Evolutionary conservation across 169 alveolate species (phyloP).

Genomic region (Plasmodium reichenowi): DNA sequence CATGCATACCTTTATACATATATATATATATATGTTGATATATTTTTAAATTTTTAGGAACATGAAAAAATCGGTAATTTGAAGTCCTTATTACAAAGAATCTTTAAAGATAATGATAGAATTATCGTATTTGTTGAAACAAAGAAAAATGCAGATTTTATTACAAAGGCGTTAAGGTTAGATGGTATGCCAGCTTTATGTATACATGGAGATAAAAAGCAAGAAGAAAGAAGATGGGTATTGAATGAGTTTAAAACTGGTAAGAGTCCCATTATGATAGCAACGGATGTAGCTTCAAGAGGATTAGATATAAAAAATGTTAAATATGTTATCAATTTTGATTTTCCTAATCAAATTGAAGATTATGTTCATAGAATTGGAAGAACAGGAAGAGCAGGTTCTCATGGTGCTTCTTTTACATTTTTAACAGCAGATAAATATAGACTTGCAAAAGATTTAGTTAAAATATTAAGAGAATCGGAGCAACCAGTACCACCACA

Average conservation of each 20-base stretch:
- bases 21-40: slow-evolving; percentile 20
- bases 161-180: slow-evolving; percentile 90
- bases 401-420: slow-evolving; percentile 93
- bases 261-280: slow-evolving; percentile 95
- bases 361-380: slow-evolving; percentile 99
- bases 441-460: slow-evolving; percentile 94
- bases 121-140: slow-evolving; percentile 80
- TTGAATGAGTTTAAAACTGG: slow-evolving; percentile 96
- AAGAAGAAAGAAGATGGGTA: slow-evolving; percentile 94
- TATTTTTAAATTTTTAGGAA: slow-evolving; percentile 33
- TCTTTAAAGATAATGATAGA: slow-evolving; percentile 62
- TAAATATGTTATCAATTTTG: slow-evolving; percentile 97
- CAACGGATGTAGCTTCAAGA: slow-evolving; percentile 99
- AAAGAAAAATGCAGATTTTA: slow-evolving; percentile 88
- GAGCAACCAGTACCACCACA: slow-evolving; percentile 93
- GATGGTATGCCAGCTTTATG: slow-evolving; percentile 96
- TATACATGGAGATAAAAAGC: slow-evolving; percentile 98
- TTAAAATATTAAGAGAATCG: slow-evolving; percentile 94
- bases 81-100: slow-evolving; percentile 53
- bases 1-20: background rate
- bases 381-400: slow-evolving; percentile 97
- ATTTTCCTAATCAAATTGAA: slow-evolving; percentile 98
- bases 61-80: slow-evolving; percentile 61
- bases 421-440: slow-evolving; percentile 94
- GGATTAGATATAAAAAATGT: slow-evolving; percentile 99